A percentile compares a stretch with the other conserved stretches of the same genome.
Conservation (phyloP, 2,329 filamentous ascomycete species). For the Colletotrichum lupini region DNA sequence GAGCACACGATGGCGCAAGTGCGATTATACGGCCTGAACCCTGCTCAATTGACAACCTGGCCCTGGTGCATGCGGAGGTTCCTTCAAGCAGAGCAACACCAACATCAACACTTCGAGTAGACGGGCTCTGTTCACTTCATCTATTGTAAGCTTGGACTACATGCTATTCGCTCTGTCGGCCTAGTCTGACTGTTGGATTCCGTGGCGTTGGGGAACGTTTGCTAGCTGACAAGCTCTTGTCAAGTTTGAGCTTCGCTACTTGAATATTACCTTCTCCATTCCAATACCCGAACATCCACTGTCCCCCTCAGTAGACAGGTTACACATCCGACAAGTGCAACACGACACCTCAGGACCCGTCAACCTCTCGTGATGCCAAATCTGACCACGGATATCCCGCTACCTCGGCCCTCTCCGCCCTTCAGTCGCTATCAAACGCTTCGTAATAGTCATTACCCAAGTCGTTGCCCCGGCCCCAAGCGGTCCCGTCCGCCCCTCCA, state of each 20-base stretch:
- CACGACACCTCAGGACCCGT: neutral
- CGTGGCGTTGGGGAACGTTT: neutral
- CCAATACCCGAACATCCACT: neutral
- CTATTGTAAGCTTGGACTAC: neutral
- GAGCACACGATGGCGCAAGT: neutral
- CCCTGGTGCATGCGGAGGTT: neutral
- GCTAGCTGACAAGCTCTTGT: neutral
- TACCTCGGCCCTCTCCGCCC: neutral
- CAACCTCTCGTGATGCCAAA: neutral
- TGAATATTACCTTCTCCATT: neutral
- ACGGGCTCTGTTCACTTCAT: neutral
- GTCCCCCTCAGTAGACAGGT: neutral
- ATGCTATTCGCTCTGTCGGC: neutral
- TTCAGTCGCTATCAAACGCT: constrained; percentile 5
- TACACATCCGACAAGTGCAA: neutral
- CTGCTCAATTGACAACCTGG: neutral
- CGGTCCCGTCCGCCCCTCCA: constrained; percentile 22
- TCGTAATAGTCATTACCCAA: constrained; percentile 29
- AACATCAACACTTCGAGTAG: neutral
- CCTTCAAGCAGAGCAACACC: neutral
- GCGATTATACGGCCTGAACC: neutral
- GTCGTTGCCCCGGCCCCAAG: constrained; percentile 1
- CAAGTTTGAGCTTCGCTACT: neutral
- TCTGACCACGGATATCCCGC: neutral
- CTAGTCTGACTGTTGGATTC: neutral